Percentiles rank a stretch among this genome's conserved stretches.
These are phyloP conservation scores for Triticum dicoccoides DNA, from an alignment of 176 grass and related monocot species.

Conservation along the genomic window DNA sequence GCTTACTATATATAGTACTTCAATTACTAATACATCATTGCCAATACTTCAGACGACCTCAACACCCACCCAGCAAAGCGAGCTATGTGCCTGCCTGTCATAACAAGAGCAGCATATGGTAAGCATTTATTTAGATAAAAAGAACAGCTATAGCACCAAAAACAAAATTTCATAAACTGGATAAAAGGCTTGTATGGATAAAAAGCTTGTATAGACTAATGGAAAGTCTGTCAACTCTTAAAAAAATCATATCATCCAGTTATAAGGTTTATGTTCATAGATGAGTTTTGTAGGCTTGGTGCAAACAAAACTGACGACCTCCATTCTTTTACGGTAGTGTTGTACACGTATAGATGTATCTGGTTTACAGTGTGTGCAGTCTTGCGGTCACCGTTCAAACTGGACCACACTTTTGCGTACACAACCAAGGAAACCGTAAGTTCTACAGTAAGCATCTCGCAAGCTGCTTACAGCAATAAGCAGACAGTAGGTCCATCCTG, in stretches of 20 bases:
- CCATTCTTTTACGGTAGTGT: neutral
- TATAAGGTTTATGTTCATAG: neutral
- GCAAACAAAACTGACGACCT: neutral
- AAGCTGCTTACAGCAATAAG: neutral
- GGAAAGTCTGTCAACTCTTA: neutral
- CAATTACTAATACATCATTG: no score
- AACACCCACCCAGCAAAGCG: neutral
- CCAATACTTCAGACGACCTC: no score
- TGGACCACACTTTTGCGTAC: neutral
- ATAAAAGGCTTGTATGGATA: neutral
- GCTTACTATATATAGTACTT: neutral
- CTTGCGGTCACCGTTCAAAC: neutral
- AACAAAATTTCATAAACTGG: neutral
- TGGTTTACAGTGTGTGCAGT: neutral
- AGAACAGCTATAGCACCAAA: neutral
- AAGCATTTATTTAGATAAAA: neutral
- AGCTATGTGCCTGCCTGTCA: neutral
- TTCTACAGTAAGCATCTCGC: neutral
- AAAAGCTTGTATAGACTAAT: neutral
- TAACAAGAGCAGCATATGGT: neutral
- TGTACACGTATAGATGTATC: no score
- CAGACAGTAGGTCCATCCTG: neutral
- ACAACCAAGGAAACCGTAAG: neutral
- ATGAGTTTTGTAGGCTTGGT: neutral
- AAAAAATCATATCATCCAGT: neutral